Percentiles rank a stretch among this genome's conserved stretches.
These are phyloP conservation scores for Lichtheimia ramosa DNA, from an alignment of 371 early-diverging fungal species.

Conservation along the genomic window DNA sequence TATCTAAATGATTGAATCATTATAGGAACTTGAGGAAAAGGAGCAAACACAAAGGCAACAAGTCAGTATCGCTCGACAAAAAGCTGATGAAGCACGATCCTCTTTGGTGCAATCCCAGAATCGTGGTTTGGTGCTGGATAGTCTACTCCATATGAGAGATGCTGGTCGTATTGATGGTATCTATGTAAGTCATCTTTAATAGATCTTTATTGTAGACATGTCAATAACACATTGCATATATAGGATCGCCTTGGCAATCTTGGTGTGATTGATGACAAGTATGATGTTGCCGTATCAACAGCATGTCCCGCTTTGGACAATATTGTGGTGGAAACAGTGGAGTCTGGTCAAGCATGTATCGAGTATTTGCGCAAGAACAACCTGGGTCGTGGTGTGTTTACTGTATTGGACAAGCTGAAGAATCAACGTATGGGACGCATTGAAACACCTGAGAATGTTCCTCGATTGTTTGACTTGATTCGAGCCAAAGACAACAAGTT, in stretches of 20 bases:
- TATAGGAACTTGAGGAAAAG: slow-evolving; percentile 3
- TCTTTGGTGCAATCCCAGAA: slow-evolving; percentile 70
- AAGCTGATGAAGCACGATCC: slow-evolving; percentile 66
- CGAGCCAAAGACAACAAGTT: slow-evolving; percentile 76
- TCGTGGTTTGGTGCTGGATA: slow-evolving; percentile 73
- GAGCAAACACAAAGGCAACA: slow-evolving; percentile 7
- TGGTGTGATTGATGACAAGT: slow-evolving; percentile 93
- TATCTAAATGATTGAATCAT: not conserved
- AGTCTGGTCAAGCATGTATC: slow-evolving; percentile 91
- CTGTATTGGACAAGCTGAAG: slow-evolving; percentile 83
- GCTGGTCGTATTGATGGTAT: slow-evolving; percentile 84
- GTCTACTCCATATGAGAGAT: slow-evolving; percentile 77
- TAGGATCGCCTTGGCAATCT: slow-evolving; percentile 95
- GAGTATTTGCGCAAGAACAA: slow-evolving; percentile 86
- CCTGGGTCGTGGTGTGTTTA: slow-evolving; percentile 91
- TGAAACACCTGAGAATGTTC: slow-evolving; percentile 80
- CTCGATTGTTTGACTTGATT: slow-evolving; percentile 92
- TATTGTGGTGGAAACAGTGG: slow-evolving; percentile 96
- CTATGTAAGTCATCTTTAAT: slow-evolving; percentile 46
- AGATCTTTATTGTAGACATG: not conserved
- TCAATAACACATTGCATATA: no score
- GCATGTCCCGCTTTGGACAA: slow-evolving; percentile 87
- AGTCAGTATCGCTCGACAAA: slow-evolving; percentile 52
- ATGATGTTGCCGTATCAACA: slow-evolving; percentile 96
- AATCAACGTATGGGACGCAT: slow-evolving; percentile 49